phyloP scores from a whole-genome alignment of 78 protist genomes.

The Diacronema lutheri region DNA sequence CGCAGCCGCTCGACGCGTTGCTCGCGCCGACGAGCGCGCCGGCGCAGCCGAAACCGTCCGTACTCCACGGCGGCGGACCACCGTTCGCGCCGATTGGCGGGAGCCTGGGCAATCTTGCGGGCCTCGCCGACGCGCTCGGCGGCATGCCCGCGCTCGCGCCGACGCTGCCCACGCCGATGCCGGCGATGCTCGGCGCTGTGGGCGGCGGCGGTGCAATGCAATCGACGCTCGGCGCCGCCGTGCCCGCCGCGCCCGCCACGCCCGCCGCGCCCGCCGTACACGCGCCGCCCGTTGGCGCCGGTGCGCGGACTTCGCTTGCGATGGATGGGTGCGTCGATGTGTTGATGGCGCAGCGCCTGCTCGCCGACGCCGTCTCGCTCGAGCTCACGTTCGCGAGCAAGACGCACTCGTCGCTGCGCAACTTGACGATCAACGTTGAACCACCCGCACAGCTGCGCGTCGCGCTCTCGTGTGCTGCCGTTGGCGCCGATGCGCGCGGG shows the following conservation, averaged over 20 bases:
- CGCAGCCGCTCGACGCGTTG: not conserved
- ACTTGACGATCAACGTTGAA: not conserved
- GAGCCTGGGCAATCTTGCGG: not conserved
- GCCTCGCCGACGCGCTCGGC: not conserved
- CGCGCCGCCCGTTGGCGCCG: too few species aligned
- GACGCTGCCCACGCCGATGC: too few species aligned
- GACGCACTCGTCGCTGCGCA: not conserved
- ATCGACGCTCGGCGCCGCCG: too few species aligned
- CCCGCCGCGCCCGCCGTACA: not conserved
- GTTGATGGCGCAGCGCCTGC: too few species aligned
- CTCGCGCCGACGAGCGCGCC: not conserved
- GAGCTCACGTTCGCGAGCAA: too few species aligned
- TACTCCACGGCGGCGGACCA: not conserved
- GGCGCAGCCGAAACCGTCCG: not conserved
- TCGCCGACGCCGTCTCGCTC: too few species aligned
- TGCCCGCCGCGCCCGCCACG: too few species aligned
- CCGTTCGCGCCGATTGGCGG: not conserved
- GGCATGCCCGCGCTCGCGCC: not conserved
- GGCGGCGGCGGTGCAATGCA: too few species aligned
- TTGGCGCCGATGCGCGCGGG: not conserved
- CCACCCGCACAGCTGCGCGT: not conserved
- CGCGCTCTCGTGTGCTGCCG: not conserved
- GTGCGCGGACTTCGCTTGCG: not conserved
- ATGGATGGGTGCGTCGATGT: not conserved
- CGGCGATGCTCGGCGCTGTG: too few species aligned